Conservation (phyloP, 768 basidiomycete species). For the Naganishia friedmannii region DNA sequence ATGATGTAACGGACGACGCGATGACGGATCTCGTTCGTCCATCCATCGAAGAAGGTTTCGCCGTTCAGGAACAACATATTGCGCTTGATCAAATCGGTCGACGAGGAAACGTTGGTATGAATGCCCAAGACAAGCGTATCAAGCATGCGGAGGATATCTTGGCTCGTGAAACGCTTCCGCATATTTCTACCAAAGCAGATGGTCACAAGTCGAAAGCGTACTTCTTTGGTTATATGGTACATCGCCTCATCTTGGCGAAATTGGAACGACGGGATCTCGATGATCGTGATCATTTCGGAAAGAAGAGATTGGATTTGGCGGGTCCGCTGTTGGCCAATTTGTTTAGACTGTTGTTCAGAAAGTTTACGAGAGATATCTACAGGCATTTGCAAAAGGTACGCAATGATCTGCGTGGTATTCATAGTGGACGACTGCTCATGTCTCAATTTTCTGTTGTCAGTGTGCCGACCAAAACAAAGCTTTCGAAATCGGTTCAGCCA, state of each 20-base stretch:
- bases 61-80: constrained; percentile 82
- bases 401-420: background rate
- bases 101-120: constrained; percentile 89
- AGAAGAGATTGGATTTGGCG: constrained; percentile 92
- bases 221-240: constrained; percentile 99
- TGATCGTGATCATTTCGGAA: constrained; percentile 99
- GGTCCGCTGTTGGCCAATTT: constrained; percentile 93
- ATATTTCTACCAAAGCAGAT: constrained; percentile 91
- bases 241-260: constrained; percentile 87
- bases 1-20: constrained; percentile 91
- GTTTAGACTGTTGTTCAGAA: constrained; percentile 96
- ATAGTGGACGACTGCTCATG: background rate
- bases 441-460: constrained; percentile 54
- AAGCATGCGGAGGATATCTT: constrained; percentile 81
- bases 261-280: constrained; percentile 92
- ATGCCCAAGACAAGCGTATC: constrained; percentile 85
- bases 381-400: constrained; percentile 91
- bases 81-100: constrained; percentile 96
- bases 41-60: constrained; percentile 96
- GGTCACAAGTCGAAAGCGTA: constrained; percentile 98
- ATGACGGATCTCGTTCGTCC: constrained; percentile 98
- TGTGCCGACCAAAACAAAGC: constrained; percentile 95
- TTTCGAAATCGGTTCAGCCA: constrained; percentile 84
- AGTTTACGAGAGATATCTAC: constrained; percentile 94
- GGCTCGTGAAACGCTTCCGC: constrained; percentile 97